Percentiles rank a stretch among this genome's conserved stretches.
phyloP scores from a whole-genome alignment of 2,329 filamentous ascomycete species.

The Thyridium curvatum region DNA sequence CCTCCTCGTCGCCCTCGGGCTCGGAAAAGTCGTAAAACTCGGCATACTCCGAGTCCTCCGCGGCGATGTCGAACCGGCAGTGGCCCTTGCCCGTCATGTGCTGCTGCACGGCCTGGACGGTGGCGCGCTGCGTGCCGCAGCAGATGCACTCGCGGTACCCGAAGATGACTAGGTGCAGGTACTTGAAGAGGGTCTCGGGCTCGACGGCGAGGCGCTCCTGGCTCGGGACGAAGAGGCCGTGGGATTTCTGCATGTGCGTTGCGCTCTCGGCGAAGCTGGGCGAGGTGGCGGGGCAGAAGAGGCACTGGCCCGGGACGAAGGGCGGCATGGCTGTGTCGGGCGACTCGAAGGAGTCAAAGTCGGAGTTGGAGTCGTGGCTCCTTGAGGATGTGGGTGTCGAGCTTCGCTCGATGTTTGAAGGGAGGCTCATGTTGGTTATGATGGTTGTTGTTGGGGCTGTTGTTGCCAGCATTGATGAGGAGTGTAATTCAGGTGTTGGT shows the following conservation, averaged over 20 bases:
- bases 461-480: too few species aligned
- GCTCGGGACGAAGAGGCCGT: slow-evolving; percentile 38
- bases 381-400: background rate
- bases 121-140: slow-evolving; percentile 36
- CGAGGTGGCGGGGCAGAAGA: slow-evolving; percentile 32
- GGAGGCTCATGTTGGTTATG: background rate
- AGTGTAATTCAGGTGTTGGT: too few species aligned
- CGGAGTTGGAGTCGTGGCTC: background rate
- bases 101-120: slow-evolving; percentile 37
- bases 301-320: slow-evolving; percentile 25
- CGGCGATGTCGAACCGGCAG: slow-evolving; percentile 32
- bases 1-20: slow-evolving; percentile 3
- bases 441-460: too few species aligned
- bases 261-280: slow-evolving; percentile 27
- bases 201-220: slow-evolving; percentile 34
- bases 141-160: slow-evolving; percentile 43
- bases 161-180: slow-evolving; percentile 41
- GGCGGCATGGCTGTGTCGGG: background rate
- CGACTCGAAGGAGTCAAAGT: background rate
- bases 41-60: slow-evolving; percentile 26
- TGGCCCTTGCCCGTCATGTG: slow-evolving; percentile 45
- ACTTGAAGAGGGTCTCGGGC: slow-evolving; percentile 36
- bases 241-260: slow-evolving; percentile 40
- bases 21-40: slow-evolving; percentile 32
- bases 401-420: background rate